Conservation (phyloP, 2,329 filamentous ascomycete genomes). For the Botrytis byssoidea region DNA sequence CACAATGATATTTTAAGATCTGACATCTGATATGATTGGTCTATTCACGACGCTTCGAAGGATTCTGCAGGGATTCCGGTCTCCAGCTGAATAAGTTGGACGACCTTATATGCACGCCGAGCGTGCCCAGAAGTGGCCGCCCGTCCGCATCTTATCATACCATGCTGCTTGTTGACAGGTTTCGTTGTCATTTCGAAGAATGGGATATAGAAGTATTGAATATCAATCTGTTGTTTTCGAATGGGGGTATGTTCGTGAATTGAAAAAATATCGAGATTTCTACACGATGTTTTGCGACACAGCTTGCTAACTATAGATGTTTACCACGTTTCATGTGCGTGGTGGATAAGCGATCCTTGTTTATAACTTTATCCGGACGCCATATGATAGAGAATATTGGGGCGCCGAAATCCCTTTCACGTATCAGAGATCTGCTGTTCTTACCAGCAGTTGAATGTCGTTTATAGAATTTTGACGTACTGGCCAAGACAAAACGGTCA, state of each 20-base stretch:
- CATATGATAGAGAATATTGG: not conserved
- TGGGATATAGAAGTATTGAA: not conserved
- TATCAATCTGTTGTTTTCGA: fast-evolving
- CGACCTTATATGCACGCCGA: not conserved
- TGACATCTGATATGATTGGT: not conserved
- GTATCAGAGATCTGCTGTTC: not conserved
- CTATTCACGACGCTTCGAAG: not conserved
- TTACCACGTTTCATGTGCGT: not conserved
- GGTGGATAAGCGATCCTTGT: not conserved
- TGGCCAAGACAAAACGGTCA: not conserved
- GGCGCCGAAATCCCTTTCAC: not conserved
- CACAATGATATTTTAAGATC: not conserved
- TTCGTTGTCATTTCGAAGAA: not conserved
- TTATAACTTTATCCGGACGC: not conserved
- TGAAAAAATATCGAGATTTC: not conserved
- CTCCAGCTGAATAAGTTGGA: not conserved
- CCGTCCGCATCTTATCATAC: not conserved
- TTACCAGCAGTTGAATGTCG: not conserved
- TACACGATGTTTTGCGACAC: not conserved
- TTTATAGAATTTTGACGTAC: not conserved
- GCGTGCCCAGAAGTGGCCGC: no score
- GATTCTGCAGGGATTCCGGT: not conserved
- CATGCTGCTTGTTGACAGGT: not conserved
- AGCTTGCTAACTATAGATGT: not conserved
- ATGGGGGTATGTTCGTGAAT: not conserved